phyloP scores from a whole-genome alignment of 352 stramenopile genomes.

The Pythium brachiatum region DNA sequence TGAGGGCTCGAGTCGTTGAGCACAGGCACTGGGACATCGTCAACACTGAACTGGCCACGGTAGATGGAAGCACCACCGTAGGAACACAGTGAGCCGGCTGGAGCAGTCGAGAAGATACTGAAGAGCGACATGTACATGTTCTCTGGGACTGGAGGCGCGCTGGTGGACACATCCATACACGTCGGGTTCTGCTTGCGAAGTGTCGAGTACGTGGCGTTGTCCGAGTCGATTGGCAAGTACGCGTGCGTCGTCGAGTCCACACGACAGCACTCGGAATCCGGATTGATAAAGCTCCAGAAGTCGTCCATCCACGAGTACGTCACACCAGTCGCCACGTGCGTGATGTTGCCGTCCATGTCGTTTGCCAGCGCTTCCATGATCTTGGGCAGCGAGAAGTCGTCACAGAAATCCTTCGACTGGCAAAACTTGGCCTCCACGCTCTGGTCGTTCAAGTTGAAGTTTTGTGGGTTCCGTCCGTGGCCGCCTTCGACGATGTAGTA shows the following conservation, averaged over 20 bases:
- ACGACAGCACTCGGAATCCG: constrained; percentile 64
- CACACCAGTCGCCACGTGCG: constrained; percentile 45
- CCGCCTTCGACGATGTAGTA: constrained; percentile 72
- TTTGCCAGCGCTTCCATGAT: constrained; percentile 49
- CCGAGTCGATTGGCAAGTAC: constrained; percentile 41
- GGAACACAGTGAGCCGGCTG: constrained; percentile 42
- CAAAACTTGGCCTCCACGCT: constrained; percentile 48
- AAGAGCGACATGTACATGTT: constrained; percentile 72
- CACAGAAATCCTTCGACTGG: constrained; percentile 56
- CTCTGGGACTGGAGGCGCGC: constrained; percentile 36
- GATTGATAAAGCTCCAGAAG: constrained; percentile 65
- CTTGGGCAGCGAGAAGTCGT: constrained; percentile 53
- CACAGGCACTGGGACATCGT: constrained; percentile 48
- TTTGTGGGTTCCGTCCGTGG: constrained; percentile 46
- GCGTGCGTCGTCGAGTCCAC: constrained; percentile 33
- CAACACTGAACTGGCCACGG: constrained; percentile 64
- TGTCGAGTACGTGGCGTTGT: constrained; percentile 34
- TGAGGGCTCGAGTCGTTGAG: constrained; percentile 27
- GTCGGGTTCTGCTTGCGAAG: constrained; percentile 25
- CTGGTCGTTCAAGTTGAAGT: constrained; percentile 36
- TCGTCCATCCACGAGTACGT: constrained; percentile 76
- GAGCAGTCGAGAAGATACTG: constrained; percentile 58
- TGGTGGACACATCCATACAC: constrained; percentile 38
- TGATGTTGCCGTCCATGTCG: constrained; percentile 31
- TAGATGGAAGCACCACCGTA: constrained; percentile 66